Conservation (phyloP, 2,329 filamentous ascomycete genomes). For the Exserohilum turcica region DNA sequence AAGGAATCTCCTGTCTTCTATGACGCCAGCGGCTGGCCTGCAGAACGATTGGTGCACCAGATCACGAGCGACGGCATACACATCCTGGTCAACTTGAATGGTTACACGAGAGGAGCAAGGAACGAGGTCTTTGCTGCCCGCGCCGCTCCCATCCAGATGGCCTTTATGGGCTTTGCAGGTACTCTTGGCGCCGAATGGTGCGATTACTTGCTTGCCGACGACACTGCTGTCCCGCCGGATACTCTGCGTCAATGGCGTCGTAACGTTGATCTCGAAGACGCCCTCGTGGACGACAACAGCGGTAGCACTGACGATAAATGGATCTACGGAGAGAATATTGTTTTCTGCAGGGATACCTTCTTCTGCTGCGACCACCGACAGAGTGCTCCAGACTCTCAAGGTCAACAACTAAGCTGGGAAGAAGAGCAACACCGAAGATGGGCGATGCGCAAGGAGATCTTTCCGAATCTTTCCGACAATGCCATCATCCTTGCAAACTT, state of each 20-base stretch:
- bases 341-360: conserved; percentile 92
- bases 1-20: conserved; percentile 87
- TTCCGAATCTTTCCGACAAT: conserved; percentile 80
- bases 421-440: conserved; percentile 82
- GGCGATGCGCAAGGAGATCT: conserved; percentile 91
- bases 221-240: conserved; percentile 79
- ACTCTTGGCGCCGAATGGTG: conserved; percentile 98
- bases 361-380: conserved; percentile 98
- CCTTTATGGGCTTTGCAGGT: conserved; percentile 98
- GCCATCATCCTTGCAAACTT: conserved; percentile 95
- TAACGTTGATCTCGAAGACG: conserved; percentile 75
- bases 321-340: conserved; percentile 96
- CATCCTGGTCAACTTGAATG: conserved; percentile 96
- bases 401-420: conserved; percentile 73
- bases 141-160: conserved; percentile 96
- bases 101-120: conserved; percentile 93
- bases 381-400: conserved; percentile 75
- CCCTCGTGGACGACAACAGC: conserved; percentile 65
- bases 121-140: conserved; percentile 97
- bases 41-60: conserved; percentile 82
- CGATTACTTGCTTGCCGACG: conserved; percentile 91
- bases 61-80: conserved; percentile 89
- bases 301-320: conserved; percentile 75
- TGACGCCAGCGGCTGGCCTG: conserved; percentile 84
- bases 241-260: conserved; percentile 80